Conservation (phyloP, 306 rosid genomes). For the Cicer yamashitae region DNA sequence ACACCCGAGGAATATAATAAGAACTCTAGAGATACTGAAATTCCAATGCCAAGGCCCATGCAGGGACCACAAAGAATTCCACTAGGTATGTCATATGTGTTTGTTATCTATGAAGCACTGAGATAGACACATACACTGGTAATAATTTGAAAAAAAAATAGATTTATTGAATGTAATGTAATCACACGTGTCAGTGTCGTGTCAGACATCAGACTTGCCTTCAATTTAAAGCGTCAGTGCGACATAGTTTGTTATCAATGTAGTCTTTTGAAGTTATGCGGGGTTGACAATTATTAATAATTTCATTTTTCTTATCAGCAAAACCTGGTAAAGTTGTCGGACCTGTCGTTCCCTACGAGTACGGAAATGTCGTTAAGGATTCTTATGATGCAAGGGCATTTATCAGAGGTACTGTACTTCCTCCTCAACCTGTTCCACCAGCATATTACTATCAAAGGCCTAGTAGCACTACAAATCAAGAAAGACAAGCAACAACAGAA, state of each 20-base stretch:
- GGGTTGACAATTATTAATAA: neutral
- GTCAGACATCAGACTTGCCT: neutral
- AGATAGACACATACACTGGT: too few relatives aligned
- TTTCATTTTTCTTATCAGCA: constrained; percentile 55
- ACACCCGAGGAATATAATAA: constrained; percentile 58
- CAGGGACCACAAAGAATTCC: constrained; percentile 77
- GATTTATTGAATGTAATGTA: too few relatives aligned
- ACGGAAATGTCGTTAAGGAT: constrained; percentile 64
- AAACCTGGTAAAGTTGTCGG: constrained; percentile 89
- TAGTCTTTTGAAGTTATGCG: neutral
- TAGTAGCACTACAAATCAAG: constrained; percentile 53
- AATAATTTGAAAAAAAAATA: too few relatives aligned
- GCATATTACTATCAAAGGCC: constrained; percentile 74
- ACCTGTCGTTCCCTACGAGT: constrained; percentile 79
- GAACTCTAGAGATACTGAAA: constrained; percentile 61
- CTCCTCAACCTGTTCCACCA: constrained; percentile 68
- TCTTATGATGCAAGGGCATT: constrained; percentile 76
- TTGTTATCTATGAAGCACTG: neutral
- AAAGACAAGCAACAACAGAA: constrained; percentile 57
- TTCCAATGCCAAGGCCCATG: constrained; percentile 59
- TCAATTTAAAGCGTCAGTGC: neutral
- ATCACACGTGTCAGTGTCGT: neutral
- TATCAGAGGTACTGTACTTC: constrained; percentile 66
- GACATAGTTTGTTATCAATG: neutral
- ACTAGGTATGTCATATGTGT: constrained; percentile 52